These are phyloP conservation scores for Claviceps purpurea DNA, from an alignment of 2,329 filamentous ascomycete genomes.

Conservation along the genomic window DNA sequence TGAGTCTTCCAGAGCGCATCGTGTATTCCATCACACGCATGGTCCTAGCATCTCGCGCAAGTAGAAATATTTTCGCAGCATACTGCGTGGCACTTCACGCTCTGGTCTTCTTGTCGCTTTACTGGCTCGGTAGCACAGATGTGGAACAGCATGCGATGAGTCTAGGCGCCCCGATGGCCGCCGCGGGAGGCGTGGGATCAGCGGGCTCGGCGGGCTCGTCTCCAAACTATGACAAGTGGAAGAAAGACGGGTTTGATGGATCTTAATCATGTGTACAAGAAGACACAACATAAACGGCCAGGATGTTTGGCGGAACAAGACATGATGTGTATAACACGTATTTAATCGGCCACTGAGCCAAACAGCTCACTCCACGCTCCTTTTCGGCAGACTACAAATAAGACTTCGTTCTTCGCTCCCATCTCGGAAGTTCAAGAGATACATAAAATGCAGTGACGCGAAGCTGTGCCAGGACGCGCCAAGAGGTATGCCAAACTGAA, in stretches of 20 bases:
- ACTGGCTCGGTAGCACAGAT: constrained; percentile 63
- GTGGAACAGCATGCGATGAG: constrained; percentile 47
- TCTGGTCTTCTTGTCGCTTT: constrained; percentile 75
- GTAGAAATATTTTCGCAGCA: constrained; percentile 82
- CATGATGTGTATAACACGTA: too few relatives aligned
- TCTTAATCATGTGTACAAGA: constrained; percentile 8
- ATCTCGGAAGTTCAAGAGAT: too few relatives aligned
- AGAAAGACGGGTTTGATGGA: constrained; percentile 45
- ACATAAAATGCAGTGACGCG: too few relatives aligned
- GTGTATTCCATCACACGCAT: constrained; percentile 86
- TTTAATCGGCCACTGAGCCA: too few relatives aligned
- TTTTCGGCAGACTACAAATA: too few relatives aligned
- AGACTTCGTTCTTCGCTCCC: too few relatives aligned
- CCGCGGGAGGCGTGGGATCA: constrained; percentile 28
- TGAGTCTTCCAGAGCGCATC: constrained; percentile 81
- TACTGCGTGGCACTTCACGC: constrained; percentile 86
- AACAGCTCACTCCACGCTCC: too few relatives aligned
- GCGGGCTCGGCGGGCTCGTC: constrained; percentile 20
- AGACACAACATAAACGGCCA: background rate
- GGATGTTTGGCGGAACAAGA: too few relatives aligned
- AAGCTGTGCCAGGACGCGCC: too few relatives aligned
- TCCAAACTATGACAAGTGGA: constrained; percentile 42
- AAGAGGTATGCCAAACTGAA: too few relatives aligned
- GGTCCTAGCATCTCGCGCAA: constrained; percentile 78
- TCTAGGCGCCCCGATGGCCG: constrained; percentile 34